Percentiles rank a stretch among this genome's conserved stretches.
Evolutionary conservation across 345 rosid species (phyloP).

Genomic region (Hirschfeldia incana): DNA sequence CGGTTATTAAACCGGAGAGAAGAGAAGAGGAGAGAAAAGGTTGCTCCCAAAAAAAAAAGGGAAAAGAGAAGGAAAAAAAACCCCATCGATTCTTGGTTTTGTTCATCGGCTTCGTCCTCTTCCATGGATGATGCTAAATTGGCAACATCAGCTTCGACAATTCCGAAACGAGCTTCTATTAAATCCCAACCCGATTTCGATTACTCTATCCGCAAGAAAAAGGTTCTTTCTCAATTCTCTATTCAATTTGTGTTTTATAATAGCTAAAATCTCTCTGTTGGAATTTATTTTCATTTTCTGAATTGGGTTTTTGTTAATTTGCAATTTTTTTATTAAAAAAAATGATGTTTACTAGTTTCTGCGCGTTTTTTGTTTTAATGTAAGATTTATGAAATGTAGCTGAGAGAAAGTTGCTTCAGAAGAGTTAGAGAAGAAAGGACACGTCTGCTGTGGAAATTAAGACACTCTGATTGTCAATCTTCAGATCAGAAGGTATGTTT

Average conservation of each 20-base stretch:
- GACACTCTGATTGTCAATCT: slow-evolving; percentile 53
- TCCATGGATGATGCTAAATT: slow-evolving; percentile 24
- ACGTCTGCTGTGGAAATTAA: slow-evolving; percentile 79
- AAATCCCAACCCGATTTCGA: slow-evolving; percentile 51
- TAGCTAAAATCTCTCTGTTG: not conserved
- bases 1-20: not conserved
- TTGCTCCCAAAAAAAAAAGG: too few relatives aligned
- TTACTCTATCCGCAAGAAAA: slow-evolving; percentile 56
- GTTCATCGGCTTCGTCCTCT: slow-evolving; percentile 14
- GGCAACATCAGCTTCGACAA: slow-evolving; percentile 5
- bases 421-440: slow-evolving; percentile 75
- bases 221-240: slow-evolving; percentile 43
- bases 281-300: not conserved
- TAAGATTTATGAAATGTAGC: slow-evolving; percentile 40
- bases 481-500: slow-evolving; percentile 53
- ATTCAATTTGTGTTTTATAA: not conserved
- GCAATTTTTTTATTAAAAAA: not conserved
- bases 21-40: not conserved
- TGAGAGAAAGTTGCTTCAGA: slow-evolving; percentile 71
- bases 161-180: slow-evolving; percentile 42
- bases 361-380: not conserved
- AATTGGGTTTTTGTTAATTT: not conserved
- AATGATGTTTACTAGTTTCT: not conserved
- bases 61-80: too few relatives aligned
- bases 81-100: not conserved